phyloP scores from a whole-genome alignment of 2,329 filamentous ascomycete species.

The Karstenula rhodostoma region DNA sequence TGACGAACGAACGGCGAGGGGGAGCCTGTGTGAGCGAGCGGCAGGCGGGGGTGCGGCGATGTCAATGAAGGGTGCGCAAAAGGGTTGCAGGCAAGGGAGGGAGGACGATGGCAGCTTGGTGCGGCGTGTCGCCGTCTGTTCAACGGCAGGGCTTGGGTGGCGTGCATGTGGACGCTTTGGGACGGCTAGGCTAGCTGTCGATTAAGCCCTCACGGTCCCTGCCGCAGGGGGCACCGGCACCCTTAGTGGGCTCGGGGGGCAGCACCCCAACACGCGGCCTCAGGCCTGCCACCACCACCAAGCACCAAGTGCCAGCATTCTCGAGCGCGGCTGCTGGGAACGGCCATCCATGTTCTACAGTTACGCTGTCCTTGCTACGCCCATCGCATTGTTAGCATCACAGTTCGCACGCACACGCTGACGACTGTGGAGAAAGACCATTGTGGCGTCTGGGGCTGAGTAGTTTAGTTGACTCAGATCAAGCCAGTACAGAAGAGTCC shows the following conservation, averaged over 20 bases:
- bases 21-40: conserved; percentile 17
- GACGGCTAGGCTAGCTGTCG: conserved; percentile 9
- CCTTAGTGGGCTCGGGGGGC: conserved; percentile 7
- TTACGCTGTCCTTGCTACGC: not conserved
- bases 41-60: conserved; percentile 14
- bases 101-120: not conserved
- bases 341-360: not conserved
- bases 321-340: not conserved
- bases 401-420: not conserved
- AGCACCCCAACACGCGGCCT: conserved; percentile 14
- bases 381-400: not conserved
- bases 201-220: conserved; percentile 3
- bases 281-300: not conserved
- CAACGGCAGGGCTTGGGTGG: conserved; percentile 9
- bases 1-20: conserved; percentile 15
- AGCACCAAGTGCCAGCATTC: not conserved
- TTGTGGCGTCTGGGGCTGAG: conserved; percentile 16
- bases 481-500: conserved; percentile 8
- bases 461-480: conserved; percentile 4
- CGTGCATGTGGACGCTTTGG: conserved; percentile 10
- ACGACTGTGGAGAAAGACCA: conserved; percentile 11
- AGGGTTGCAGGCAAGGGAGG: not conserved
- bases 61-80: conserved; percentile 11
- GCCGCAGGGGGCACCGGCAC: conserved; percentile 8
- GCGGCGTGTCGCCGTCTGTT: not conserved